These are phyloP conservation scores for Ascochyta rabiei DNA, from an alignment of 2,329 filamentous ascomycete genomes.

Conservation along the genomic window DNA sequence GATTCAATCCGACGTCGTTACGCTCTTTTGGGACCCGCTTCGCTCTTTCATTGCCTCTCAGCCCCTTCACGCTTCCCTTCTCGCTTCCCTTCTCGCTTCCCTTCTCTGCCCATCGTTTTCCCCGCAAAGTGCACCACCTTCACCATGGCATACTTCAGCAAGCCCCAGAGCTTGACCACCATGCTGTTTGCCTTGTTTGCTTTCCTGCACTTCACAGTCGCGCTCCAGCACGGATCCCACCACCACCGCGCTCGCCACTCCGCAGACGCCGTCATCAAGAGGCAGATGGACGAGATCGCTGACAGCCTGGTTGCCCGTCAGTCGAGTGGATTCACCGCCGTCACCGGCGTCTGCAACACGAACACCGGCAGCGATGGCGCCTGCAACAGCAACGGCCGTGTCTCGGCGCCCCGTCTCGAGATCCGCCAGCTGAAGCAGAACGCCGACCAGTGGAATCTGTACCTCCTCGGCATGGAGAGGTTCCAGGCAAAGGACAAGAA, in stretches of 20 bases:
- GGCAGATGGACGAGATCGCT: slow-evolving; percentile 33
- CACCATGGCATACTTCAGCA: slow-evolving; percentile 45
- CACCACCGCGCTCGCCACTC: slow-evolving; percentile 31
- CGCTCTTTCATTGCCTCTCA: slow-evolving; percentile 19
- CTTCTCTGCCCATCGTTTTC: slow-evolving; percentile 19
- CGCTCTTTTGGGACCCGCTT: slow-evolving; percentile 38
- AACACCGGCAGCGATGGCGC: slow-evolving; percentile 31
- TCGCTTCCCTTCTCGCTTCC: slow-evolving; percentile 9
- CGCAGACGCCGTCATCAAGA: slow-evolving; percentile 26
- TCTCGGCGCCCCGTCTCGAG: slow-evolving; percentile 62
- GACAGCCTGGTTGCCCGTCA: slow-evolving; percentile 33
- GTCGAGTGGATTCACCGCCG: slow-evolving; percentile 28
- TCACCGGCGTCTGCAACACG: slow-evolving; percentile 38
- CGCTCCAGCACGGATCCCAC: slow-evolving; percentile 33
- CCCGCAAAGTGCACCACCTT: slow-evolving; percentile 9
- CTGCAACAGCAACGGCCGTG: slow-evolving; percentile 29
- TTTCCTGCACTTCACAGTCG: slow-evolving; percentile 41
- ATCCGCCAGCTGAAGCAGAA: slow-evolving; percentile 69
- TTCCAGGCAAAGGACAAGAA: slow-evolving; percentile 72
- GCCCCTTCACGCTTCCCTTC: slow-evolving; percentile 15
- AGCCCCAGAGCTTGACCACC: slow-evolving; percentile 41
- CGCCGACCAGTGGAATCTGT: slow-evolving; percentile 74
- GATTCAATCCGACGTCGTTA: slow-evolving; percentile 40
- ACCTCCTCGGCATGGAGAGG: slow-evolving; percentile 74
- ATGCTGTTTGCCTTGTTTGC: slow-evolving; percentile 43